These are phyloP conservation scores for Geranium brycei DNA, from an alignment of 345 rosid genomes.

Conservation along the genomic window DNA sequence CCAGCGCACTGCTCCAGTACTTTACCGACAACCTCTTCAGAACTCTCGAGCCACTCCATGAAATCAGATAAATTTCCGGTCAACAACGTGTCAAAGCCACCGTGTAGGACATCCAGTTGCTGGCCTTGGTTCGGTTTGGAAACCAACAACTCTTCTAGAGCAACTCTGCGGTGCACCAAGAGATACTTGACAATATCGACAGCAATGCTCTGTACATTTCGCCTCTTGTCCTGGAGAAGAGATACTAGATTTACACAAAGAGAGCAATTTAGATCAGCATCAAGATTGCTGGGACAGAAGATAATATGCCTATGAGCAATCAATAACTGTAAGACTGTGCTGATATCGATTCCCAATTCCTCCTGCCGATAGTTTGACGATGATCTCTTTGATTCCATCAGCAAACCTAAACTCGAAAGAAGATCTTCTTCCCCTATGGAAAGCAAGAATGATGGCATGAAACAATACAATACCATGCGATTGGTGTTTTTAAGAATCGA, in stretches of 20 bases:
- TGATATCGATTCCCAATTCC: conserved; percentile 65
- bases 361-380: conserved; percentile 37
- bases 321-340: conserved; percentile 74
- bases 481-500: conserved; percentile 86
- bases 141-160: conserved; percentile 81
- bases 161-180: conserved; percentile 78
- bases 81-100: conserved; percentile 87
- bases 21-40: conserved; percentile 62
- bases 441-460: conserved; percentile 80
- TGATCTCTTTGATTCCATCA: conserved; percentile 50
- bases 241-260: conserved; percentile 76
- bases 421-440: conserved; percentile 77
- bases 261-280: conserved; percentile 85
- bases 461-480: conserved; percentile 81
- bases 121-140: conserved; percentile 81
- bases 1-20: conserved; percentile 95
- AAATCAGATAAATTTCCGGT: conserved; percentile 63
- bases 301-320: conserved; percentile 82
- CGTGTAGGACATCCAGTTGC: conserved; percentile 68
- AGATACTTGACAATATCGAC: conserved; percentile 73
- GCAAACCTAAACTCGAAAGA: conserved; percentile 66
- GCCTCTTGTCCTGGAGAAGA: conserved; percentile 71
- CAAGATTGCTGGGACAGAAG: conserved; percentile 92
- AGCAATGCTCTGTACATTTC: conserved; percentile 68
- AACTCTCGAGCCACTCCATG: conserved; percentile 77